These are phyloP conservation scores for Eucalyptus leucophloia DNA, from an alignment of 345 rosid genomes.

Conservation along the genomic window DNA sequence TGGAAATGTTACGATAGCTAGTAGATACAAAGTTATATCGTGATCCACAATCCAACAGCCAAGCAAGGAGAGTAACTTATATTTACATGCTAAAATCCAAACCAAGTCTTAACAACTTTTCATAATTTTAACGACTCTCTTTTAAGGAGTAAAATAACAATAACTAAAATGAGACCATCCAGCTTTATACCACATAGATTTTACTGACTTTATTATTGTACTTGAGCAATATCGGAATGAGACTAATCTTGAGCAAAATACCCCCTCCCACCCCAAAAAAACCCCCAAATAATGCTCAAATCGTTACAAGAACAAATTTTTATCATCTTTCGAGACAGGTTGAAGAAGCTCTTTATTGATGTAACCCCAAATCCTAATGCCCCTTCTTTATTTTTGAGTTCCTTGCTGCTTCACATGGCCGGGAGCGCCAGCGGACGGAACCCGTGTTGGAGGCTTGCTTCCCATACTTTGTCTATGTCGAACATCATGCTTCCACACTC, in stretches of 20 bases:
- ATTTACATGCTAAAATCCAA: background rate
- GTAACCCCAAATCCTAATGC: background rate
- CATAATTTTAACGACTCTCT: background rate
- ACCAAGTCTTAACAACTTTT: background rate
- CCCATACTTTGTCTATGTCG: slow-evolving; percentile 22
- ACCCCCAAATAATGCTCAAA: background rate
- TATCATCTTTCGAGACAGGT: too few species aligned
- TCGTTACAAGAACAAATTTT: background rate
- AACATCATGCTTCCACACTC: slow-evolving; percentile 26
- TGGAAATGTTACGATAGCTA: background rate
- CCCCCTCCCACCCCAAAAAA: background rate
- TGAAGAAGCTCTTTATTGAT: background rate
- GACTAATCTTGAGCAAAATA: background rate
- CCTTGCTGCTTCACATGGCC: background rate
- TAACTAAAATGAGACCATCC: background rate
- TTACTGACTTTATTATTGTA: background rate
- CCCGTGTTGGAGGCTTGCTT: slow-evolving; percentile 40
- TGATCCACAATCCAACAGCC: background rate
- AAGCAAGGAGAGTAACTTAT: background rate
- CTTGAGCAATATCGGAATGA: background rate
- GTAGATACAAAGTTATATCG: background rate
- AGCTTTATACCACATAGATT: background rate
- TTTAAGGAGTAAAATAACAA: background rate
- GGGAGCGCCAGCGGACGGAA: slow-evolving; percentile 20
- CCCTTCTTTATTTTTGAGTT: background rate